Evolutionary conservation across 768 basidiomycete genomes (phyloP), one percentile per base, ranked within the genome.

Genomic region (Lactarius deliciosus): DNA sequence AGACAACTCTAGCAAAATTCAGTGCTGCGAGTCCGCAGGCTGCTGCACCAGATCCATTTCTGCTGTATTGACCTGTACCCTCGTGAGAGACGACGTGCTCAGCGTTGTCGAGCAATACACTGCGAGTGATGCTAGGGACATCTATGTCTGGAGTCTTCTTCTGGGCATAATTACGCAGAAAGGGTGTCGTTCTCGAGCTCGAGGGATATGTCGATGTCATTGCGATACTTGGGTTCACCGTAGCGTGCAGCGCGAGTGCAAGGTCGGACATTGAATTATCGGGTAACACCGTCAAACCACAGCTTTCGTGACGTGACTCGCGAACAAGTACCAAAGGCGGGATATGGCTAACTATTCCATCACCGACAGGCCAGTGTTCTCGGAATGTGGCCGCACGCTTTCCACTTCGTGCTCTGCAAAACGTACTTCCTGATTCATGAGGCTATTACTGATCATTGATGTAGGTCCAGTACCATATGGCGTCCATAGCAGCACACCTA

Each of bases 1-100:
- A 80, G 10, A 81, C 77, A 8, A 85, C 70, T 61, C 86, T 79
- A 13, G 83, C 85, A 67, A 86, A 88, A 72, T 89, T 89, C 72
- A 89, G 74, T 2, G 85, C 83, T 28, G 88, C 88, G 30, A 90
- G 78, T 20, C 89, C 89, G 67, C 88, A 90, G 2, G 87, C 81
- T 50, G 88, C 83, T 36, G 75, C 74, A 6, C 81, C 78, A 13
- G 79, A 78, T n/a, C 75, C 75, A 2, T 64, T 69, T 65, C 60
- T 40, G 53, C 64, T 71, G 61, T 88, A 89, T 69, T 89, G 88
- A 55, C 87, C 83, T 15, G 83, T 80, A 20, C 86, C 83, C 6
- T 71, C 74, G 66, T 82, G 79, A 2, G 82, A 83, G 41, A 83
- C 76, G 45, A 74, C 72, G 64, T 79, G 78, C 36, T 75, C 75